Evolutionary conservation across 2,329 filamentous ascomycete species (phyloP), one percentile per base, ranked within the genome.

Genomic region (Aspergillus aculeatus): DNA sequence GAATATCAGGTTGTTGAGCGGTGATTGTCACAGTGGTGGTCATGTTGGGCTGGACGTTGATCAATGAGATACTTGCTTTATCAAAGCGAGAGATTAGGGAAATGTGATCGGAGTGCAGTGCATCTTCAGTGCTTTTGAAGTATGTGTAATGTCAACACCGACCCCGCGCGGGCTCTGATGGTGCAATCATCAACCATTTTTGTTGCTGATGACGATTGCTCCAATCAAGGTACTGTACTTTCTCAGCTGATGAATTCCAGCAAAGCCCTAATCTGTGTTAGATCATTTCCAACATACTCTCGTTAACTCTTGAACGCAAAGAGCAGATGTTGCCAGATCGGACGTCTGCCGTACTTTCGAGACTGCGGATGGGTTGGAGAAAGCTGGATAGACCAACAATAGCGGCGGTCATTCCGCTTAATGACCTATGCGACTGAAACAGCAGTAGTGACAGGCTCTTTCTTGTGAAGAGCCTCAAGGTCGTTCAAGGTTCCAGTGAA

Each of bases 1-100:
- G 60, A 52, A 74, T 73, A 62, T 75, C 71, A 7, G 72, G 71
- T 49, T 73, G 71, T 19, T 44, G 38, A 19, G 38, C 38, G 38
- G 38, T 44, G 38, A 44, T 19, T 16, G 38, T 19, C 38, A 44
- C 38, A n/a, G 38, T 44, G 38, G n/a, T 44, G 16, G 38, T 19
- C 38, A 44, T 44, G n/a, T 44, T 44, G 16, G 38, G 38, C n/a
- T 19, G 14, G 16, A 44, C 5, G 38, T 19, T 44, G 16, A 19
- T 19, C 6, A 5, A 44, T 6, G 16, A 9, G 14, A 44, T 16
- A 44, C 6, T 44, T 19, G 14, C 11, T 35, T 12, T n/a, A 16
- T 44, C 14, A 44, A 2, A 44, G 16, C 38, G 16, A 44, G 2
- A 19, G n/a, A 19, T 35, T 4, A 44, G 38, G 12, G 32, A 4